phyloP scores from a whole-genome alignment of 176 grass and related monocot species.

The Poa annua region DNA sequence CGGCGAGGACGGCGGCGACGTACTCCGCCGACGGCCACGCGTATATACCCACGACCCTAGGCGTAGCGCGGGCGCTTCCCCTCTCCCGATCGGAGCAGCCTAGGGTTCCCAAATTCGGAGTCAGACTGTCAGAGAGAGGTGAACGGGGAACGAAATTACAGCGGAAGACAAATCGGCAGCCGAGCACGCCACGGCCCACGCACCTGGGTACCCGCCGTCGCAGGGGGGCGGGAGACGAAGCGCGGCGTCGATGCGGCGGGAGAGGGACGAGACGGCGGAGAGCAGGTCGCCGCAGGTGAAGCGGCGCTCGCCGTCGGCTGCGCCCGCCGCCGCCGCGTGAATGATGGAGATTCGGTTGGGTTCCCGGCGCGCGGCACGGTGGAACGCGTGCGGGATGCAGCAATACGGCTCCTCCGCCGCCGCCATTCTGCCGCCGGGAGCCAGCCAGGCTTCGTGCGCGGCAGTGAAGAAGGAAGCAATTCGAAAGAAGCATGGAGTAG shows the following conservation, averaged over 20 bases:
- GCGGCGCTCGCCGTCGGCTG: constrained; percentile 31
- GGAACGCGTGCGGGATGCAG: constrained; percentile 86
- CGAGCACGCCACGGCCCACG: neutral
- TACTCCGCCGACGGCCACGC: constrained; percentile 72
- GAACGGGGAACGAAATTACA: neutral
- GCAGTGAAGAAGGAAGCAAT: neutral
- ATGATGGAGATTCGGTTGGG: constrained; percentile 35
- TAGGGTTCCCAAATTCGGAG: constrained; percentile 15
- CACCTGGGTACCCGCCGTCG: constrained; percentile 18
- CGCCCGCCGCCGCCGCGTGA: constrained; percentile 23
- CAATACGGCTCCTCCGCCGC: constrained; percentile 47
- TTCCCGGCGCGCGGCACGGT: constrained; percentile 39
- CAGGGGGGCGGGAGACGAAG: neutral
- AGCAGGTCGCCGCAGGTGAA: constrained; percentile 62
- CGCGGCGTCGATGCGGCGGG: constrained; percentile 46
- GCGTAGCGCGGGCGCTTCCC: constrained; percentile 2
- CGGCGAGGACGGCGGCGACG: constrained; percentile 60
- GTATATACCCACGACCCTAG: constrained; percentile 63
- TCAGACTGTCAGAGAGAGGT: neutral
- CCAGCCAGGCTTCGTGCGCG: neutral
- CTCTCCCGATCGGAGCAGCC: neutral
- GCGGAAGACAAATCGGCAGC: neutral
- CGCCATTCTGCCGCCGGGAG: constrained; percentile 22
- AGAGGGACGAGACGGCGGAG: constrained; percentile 48
- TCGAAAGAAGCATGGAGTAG: neutral